Conservation (phyloP, 1,284 basidiomycete genomes). For the Hypsizygus ulmarius region DNA sequence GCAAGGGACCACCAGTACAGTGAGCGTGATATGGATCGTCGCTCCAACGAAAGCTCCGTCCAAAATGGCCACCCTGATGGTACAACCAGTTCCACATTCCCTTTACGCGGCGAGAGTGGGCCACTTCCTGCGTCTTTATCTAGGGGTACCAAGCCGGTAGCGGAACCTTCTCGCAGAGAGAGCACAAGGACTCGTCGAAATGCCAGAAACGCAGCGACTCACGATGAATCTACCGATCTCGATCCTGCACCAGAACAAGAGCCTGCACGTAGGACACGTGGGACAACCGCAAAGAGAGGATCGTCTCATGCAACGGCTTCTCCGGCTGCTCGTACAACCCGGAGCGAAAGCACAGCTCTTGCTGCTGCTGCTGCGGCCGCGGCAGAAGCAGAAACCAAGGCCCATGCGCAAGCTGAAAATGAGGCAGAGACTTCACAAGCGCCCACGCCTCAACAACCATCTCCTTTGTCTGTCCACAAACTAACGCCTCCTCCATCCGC, state of each 20-base stretch:
- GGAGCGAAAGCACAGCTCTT: slow-evolving; percentile 21
- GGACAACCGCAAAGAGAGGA: slow-evolving; percentile 13
- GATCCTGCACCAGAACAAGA: too few relatives aligned
- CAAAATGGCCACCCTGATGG: background rate
- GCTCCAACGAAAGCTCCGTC: slow-evolving; percentile 1
- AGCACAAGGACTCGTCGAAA: too few relatives aligned
- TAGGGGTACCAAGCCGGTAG: too few relatives aligned
- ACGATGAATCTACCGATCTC: too few relatives aligned
- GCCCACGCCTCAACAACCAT: background rate
- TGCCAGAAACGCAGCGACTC: too few relatives aligned
- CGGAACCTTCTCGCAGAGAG: too few relatives aligned
- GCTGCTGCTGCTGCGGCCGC: slow-evolving; percentile 15
- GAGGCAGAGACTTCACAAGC: background rate
- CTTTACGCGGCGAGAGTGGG: too few relatives aligned
- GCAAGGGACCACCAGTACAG: slow-evolving; percentile 1
- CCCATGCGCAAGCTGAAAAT: background rate
- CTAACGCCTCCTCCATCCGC: slow-evolving; percentile 19
- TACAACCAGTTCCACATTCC: background rate
- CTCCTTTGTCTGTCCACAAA: background rate
- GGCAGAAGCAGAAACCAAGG: slow-evolving; percentile 15
- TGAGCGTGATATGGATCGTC: background rate
- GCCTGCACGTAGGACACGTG: slow-evolving; percentile 12
- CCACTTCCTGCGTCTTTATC: too few relatives aligned
- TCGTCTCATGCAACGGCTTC: slow-evolving; percentile 6
- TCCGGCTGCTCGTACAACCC: slow-evolving; percentile 10